Percentiles rank a stretch among this genome's conserved stretches.
These are phyloP conservation scores for Penicillium simplicissimum DNA, from an alignment of 495 filamentous ascomycete genomes.

Conservation along the genomic window DNA sequence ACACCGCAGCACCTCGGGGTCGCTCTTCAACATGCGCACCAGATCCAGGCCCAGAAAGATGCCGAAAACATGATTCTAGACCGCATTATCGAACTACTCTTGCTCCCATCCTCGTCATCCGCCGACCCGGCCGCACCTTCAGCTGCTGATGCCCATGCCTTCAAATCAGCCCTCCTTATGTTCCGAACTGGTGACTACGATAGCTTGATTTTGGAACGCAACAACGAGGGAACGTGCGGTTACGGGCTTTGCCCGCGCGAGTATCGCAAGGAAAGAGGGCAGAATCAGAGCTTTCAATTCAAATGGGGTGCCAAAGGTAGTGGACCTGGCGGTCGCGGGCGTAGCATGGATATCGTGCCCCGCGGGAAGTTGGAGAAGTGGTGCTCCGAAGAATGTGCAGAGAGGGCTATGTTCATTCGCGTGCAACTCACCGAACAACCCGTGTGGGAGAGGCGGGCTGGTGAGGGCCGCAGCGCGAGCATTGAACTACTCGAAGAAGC, in stretches of 20 bases:
- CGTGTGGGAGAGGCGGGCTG: slow-evolving; percentile 67
- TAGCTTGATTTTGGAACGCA: slow-evolving; percentile 80
- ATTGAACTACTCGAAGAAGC: slow-evolving; percentile 59
- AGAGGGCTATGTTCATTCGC: slow-evolving; percentile 76
- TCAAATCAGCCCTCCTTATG: slow-evolving; percentile 60
- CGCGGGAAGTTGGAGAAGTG: slow-evolving; percentile 76
- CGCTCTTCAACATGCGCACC: slow-evolving; percentile 76
- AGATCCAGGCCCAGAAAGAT: slow-evolving; percentile 75
- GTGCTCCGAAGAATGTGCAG: slow-evolving; percentile 79
- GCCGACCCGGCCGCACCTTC: slow-evolving; percentile 61
- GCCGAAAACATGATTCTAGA: slow-evolving; percentile 70
- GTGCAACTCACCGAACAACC: slow-evolving; percentile 80
- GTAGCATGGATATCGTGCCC: slow-evolving; percentile 59
- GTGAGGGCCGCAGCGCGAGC: slow-evolving; percentile 33
- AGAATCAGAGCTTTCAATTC: slow-evolving; percentile 48
- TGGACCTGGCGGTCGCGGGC: slow-evolving; percentile 50
- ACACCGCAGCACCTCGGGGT: slow-evolving; percentile 58
- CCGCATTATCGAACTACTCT: slow-evolving; percentile 65
- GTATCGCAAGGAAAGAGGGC: slow-evolving; percentile 45
- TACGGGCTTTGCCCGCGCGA: slow-evolving; percentile 73
- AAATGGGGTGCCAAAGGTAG: slow-evolving; percentile 50
- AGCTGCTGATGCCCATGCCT: slow-evolving; percentile 50
- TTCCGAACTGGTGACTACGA: slow-evolving; percentile 90
- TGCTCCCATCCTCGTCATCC: slow-evolving; percentile 52
- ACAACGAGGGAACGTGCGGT: slow-evolving; percentile 74